phyloP scores from a whole-genome alignment of 768 basidiomycete genomes.

The Boletus edulis region DNA sequence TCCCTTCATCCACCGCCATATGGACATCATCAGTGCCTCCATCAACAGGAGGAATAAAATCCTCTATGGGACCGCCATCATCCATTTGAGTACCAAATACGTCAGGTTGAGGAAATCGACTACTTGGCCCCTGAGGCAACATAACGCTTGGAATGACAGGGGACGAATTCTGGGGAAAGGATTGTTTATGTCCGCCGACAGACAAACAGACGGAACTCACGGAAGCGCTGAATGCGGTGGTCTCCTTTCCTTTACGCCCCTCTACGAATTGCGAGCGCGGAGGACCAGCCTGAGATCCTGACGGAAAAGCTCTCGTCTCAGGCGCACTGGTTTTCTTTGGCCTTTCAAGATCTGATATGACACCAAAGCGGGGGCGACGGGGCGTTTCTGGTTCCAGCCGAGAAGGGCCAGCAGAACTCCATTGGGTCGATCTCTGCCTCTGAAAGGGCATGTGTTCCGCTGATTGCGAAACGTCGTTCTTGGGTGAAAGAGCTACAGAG shows the following conservation, averaged over 20 bases:
- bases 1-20: slow-evolving; percentile 31
- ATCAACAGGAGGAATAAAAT: slow-evolving; percentile 13
- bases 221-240: not conserved
- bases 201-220: not conserved
- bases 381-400: slow-evolving; percentile 36
- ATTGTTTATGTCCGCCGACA: not conserved
- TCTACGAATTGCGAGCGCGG: slow-evolving; percentile 16
- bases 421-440: slow-evolving; percentile 36
- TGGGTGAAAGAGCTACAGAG: slow-evolving; percentile 44
- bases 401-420: slow-evolving; percentile 27
- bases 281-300: slow-evolving; percentile 25
- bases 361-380: slow-evolving; percentile 34
- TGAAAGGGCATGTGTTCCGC: slow-evolving; percentile 41
- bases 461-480: slow-evolving; percentile 41
- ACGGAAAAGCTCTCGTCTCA: slow-evolving; percentile 22
- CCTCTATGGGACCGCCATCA: slow-evolving; percentile 7
- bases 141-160: slow-evolving; percentile 26
- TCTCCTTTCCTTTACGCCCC: slow-evolving; percentile 20
- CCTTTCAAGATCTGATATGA: slow-evolving; percentile 24
- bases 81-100: slow-evolving; percentile 15
- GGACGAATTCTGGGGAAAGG: slow-evolving; percentile 4
- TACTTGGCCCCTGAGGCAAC: slow-evolving; percentile 5
- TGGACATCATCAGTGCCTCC: slow-evolving; percentile 34
- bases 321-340: slow-evolving; percentile 11
- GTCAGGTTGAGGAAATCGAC: slow-evolving; percentile 19